Evolutionary conservation across 2,329 filamentous ascomycete genomes (phyloP), one percentile per base, ranked within the genome.

Genomic region (Aspergillus floridensis): DNA sequence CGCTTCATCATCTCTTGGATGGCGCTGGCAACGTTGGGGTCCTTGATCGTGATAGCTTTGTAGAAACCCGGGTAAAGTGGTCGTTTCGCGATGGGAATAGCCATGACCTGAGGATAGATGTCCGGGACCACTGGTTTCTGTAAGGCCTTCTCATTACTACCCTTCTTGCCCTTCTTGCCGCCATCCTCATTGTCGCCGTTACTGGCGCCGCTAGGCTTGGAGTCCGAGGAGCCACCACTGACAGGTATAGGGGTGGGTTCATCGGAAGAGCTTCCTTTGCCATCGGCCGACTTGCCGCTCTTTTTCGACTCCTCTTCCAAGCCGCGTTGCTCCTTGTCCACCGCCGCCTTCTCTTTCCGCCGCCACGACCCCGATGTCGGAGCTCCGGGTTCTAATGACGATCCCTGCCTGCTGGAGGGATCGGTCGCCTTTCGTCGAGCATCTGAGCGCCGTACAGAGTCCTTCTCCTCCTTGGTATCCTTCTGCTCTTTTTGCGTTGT

Each of bases 31-130:
- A 99, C 95, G 68, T 95, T 90, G 19, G 90, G 91, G 71, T 99
- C 92, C 72, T 91, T 89, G 67, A 99, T 96, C 3, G 93, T 99
- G 67, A 99, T 95, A 10, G 95, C 93, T 78, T 99, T 99, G 81
- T 99, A 99, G 77, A 98, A 99, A 1, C 95, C 95, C 1, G 95
- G 95, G 77, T 98, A 99, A 12, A 99, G 81, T 11, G 95, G 95
- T 56, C 95, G 85, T 75, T 96, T 92, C 29, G 92, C 90, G 69
- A 99, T 97, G 7, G 95, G 95, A 58, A 99, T 96, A 2, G 93
- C 93, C 84, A 99, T 91, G 57, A 99, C 93, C 74, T 98, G 95
- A 3, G 95, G 95, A 74, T 99, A 99, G 48, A 97, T 88, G 62
- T 99, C 95, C 14, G 95, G 95, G 14, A 98, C 89, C 2, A 89